Conservation (phyloP, 495 filamentous ascomycete genomes). For the Talaromyces nanjingensis region DNA sequence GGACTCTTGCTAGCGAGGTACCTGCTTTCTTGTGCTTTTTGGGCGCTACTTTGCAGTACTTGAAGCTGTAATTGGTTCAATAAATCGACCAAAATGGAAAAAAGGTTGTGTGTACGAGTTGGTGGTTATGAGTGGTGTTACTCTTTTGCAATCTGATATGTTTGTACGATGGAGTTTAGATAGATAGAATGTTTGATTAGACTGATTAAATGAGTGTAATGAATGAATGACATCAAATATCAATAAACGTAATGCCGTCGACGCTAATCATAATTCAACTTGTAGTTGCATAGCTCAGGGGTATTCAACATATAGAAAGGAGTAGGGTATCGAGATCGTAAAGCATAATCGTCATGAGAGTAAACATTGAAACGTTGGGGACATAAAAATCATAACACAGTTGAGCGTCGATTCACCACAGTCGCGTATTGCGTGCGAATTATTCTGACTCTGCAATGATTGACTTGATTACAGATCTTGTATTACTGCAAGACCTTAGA, state of each 20-base stretch:
- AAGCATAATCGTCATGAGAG: background rate
- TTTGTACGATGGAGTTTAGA: background rate
- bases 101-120: background rate
- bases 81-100: background rate
- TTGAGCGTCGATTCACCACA: background rate
- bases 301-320: background rate
- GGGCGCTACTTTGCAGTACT: background rate
- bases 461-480: background rate
- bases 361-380: background rate
- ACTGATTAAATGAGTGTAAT: background rate
- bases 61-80: background rate
- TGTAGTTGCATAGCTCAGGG: background rate
- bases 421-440: background rate
- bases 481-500: background rate
- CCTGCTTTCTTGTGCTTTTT: conserved; percentile 1
- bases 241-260: background rate
- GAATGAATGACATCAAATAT: background rate
- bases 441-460: background rate
- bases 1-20: background rate
- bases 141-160: background rate
- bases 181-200: background rate
- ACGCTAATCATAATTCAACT: background rate
- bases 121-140: background rate
- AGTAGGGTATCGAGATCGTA: conserved; percentile 7
- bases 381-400: too few species aligned